A percentile compares a stretch with the other conserved stretches of the same genome.
Evolutionary conservation across 2,329 filamentous ascomycete species (phyloP).

Genomic region (Colletotrichum phormii): DNA sequence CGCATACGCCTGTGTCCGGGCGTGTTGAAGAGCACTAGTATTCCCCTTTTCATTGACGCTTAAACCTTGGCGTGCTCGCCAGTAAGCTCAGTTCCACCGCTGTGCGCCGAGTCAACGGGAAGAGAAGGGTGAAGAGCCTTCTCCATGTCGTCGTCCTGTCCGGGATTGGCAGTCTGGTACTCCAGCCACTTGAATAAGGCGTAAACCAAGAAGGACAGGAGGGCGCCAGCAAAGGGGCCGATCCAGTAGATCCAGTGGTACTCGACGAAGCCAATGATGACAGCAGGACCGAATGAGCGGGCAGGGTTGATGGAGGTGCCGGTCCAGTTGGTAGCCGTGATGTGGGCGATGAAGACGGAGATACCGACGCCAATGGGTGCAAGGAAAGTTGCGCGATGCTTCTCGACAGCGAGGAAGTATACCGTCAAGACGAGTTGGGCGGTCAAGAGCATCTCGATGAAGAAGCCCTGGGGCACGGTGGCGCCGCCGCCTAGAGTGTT

Average conservation of each 20-base stretch:
- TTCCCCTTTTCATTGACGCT: not conserved
- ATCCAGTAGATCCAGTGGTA: constrained; percentile 65
- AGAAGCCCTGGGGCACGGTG: constrained; percentile 67
- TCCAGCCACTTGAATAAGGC: not conserved
- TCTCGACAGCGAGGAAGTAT: constrained; percentile 78
- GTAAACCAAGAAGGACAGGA: not conserved
- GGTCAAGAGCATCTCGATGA: constrained; percentile 76
- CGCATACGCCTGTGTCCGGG: not conserved
- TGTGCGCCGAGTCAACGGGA: not conserved
- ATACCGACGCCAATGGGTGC: constrained; percentile 80
- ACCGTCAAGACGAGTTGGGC: constrained; percentile 73
- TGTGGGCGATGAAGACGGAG: constrained; percentile 71
- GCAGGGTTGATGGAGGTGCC: constrained; percentile 63
- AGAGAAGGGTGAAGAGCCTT: constrained; percentile 6
- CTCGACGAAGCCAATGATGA: constrained; percentile 52
- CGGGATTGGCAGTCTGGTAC: constrained; percentile 1
- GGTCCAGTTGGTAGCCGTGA: constrained; percentile 56
- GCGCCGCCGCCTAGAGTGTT: constrained; percentile 65
- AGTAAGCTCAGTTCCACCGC: not conserved
- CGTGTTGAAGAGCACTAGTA: not conserved
- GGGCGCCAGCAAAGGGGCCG: constrained; percentile 21
- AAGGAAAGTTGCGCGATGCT: constrained; percentile 77
- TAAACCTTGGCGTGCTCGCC: not conserved
- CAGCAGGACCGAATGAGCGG: constrained; percentile 61
- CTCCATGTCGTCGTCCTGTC: constrained; percentile 31